A percentile compares a stretch with the other conserved stretches of the same genome.
These are phyloP conservation scores for Calcarisporium arbuscula DNA, from an alignment of 2,329 filamentous ascomycete species.

Conservation along the genomic window DNA sequence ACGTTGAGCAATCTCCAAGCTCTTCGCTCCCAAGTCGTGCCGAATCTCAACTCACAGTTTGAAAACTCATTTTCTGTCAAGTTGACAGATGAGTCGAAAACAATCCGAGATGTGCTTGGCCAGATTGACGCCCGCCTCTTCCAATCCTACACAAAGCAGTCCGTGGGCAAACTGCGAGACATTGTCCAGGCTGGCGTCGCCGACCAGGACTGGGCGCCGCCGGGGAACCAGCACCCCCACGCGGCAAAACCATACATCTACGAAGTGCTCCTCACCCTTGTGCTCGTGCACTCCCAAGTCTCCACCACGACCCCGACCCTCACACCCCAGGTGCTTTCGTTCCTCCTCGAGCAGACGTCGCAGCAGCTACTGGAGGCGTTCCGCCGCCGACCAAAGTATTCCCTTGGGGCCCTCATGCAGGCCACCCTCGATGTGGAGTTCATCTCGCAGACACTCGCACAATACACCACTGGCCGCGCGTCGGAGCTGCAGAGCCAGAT, in stretches of 20 bases:
- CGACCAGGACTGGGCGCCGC: conserved; percentile 64
- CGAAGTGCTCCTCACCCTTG: conserved; percentile 74
- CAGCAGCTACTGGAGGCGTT: conserved; percentile 78
- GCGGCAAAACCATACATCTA: conserved; percentile 87
- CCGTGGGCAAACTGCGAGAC: conserved; percentile 59
- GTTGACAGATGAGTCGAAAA: conserved; percentile 87
- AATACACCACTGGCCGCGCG: conserved; percentile 81
- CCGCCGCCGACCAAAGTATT: conserved; percentile 59
- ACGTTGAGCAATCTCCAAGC: conserved; percentile 88
- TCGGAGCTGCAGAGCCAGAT: conserved; percentile 81
- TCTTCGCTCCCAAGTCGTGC: conserved; percentile 75
- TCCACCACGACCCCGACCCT: conserved; percentile 72
- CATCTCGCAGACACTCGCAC: conserved; percentile 83
- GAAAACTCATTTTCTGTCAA: conserved; percentile 92
- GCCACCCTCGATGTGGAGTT: conserved; percentile 97
- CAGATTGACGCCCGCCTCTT: conserved; percentile 92
- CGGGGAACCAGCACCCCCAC: conserved; percentile 50
- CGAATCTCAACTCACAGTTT: conserved; percentile 83
- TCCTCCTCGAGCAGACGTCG: conserved; percentile 78
- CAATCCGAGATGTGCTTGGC: conserved; percentile 79
- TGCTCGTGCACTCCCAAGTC: conserved; percentile 87
- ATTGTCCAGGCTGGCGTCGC: conserved; percentile 70
- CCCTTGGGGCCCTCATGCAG: conserved; percentile 82
- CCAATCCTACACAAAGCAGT: conserved; percentile 81
- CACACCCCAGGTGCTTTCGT: conserved; percentile 74